Conservation (phyloP, 257 asterid species). For the Plectranthus barbatus region DNA sequence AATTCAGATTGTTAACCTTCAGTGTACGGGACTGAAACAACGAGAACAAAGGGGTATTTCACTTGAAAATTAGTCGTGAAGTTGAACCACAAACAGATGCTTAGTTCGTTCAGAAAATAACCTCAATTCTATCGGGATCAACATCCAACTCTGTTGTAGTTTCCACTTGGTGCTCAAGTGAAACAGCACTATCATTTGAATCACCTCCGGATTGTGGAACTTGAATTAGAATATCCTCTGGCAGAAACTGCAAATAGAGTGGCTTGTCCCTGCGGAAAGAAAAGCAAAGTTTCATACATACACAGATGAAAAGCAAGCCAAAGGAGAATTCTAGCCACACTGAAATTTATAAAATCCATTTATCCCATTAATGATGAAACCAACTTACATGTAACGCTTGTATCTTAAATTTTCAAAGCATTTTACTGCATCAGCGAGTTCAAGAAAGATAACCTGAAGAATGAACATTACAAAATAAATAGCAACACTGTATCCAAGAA, state of each 20-base stretch:
- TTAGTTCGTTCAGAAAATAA: conserved; percentile 16
- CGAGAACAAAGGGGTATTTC: too few species aligned
- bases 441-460: conserved; percentile 60
- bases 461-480: too few species aligned
- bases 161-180: conserved; percentile 52
- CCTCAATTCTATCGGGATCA: conserved; percentile 90
- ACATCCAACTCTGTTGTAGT: conserved; percentile 44
- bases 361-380: not conserved
- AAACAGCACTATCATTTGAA: conserved; percentile 25
- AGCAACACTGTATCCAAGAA: too few species aligned
- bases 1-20: conserved; percentile 76
- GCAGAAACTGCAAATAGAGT: conserved; percentile 89
- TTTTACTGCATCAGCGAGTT: conserved; percentile 68
- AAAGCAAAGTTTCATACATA: too few species aligned
- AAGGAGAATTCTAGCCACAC: too few species aligned
- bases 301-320: too few species aligned
- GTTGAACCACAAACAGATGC: too few species aligned
- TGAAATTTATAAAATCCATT: too few species aligned
- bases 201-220: not conserved
- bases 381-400: conserved; percentile 83
- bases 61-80: too few species aligned
- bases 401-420: conserved; percentile 68
- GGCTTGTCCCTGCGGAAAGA: conserved; percentile 66
- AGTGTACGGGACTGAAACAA: conserved; percentile 75
- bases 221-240: conserved; percentile 56